Evolutionary conservation across 208 protist species (phyloP).

Genomic region (Acanthamoeba triangularis): DNA sequence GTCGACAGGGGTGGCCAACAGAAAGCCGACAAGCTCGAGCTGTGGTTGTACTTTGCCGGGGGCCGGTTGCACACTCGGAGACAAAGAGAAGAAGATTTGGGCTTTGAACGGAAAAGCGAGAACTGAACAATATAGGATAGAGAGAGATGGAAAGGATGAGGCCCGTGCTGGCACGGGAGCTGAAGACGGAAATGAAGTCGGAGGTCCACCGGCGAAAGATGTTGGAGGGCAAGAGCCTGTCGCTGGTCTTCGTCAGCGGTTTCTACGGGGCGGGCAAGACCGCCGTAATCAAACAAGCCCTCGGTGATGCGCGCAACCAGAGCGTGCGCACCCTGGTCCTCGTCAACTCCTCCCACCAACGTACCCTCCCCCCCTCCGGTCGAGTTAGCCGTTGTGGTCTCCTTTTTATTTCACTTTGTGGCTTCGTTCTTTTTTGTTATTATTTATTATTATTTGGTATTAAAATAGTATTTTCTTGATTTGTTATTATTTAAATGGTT

Average conservation of each 20-base stretch:
- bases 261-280: constrained; percentile 61
- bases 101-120: no score
- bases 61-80: no score
- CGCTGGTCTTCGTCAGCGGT: constrained; percentile 37
- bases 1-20: no score
- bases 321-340: constrained; percentile 13
- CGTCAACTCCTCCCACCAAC: neutral
- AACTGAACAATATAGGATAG: no score
- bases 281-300: constrained; percentile 29
- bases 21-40: no score
- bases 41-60: no score
- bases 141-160: neutral
- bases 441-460: neutral
- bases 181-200: constrained; percentile 42
- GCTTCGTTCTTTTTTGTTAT: constrained; percentile 25
- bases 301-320: neutral
- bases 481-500: neutral
- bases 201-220: constrained; percentile 14
- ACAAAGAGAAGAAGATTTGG: neutral
- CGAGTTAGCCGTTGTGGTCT: neutral
- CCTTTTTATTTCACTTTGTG: no score
- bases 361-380: neutral
- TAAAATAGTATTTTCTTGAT: no score
- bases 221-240: constrained; percentile 45
- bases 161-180: neutral